Evolutionary conservation across 192 early-diverging fungal species (phyloP), one percentile per base, ranked within the genome.

Genomic region (Gonapodya sp.): DNA sequence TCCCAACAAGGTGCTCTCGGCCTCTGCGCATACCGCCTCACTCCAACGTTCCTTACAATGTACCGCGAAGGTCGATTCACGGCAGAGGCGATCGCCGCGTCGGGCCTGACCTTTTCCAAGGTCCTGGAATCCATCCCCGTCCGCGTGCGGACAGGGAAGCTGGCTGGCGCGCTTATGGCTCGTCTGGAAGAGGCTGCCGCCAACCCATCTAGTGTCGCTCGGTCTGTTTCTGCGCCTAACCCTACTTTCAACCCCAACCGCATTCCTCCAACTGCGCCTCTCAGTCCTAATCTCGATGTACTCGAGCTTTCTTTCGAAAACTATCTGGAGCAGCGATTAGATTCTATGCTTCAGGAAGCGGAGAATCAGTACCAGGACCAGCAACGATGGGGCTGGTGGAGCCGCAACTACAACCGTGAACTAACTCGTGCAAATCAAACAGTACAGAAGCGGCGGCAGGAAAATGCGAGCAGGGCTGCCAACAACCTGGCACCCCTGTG

Each of bases 341-440:
- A 96, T 82, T 87, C 89, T 79, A 86, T 96, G 78, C 18, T 80
- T 2, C 75, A 77, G 75, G 75, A 77, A 31, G 91, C 96, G 34
- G 98, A 99, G 79, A 95, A 94, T 34, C 92, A 97, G 79, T 92
- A 92, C 73, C 94, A 95, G 86, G 94, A 97, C 83, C 93, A 95
- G 81, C 93, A 92, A 89, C 92, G 94, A 83, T 96, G 95, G 89
- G 92, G 94, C 82, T 94, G 94, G 85, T 98, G 98, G 98, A 94
- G 98, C 87, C 92, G 96, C 82, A 92, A 89, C 79, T 87, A 94
- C 84, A 92, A 93, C 81, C 93, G 94, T 84, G 98, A 98, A 83
- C 93, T 96, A 87, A 85, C 89, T 81, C 92, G 92, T 85, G 86
- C 92, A 84, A 88, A 89, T 82, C 90, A 87, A 88, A 87, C 80